Conservation (phyloP, 2,329 filamentous ascomycete species). For the Didymella pomorum region DNA sequence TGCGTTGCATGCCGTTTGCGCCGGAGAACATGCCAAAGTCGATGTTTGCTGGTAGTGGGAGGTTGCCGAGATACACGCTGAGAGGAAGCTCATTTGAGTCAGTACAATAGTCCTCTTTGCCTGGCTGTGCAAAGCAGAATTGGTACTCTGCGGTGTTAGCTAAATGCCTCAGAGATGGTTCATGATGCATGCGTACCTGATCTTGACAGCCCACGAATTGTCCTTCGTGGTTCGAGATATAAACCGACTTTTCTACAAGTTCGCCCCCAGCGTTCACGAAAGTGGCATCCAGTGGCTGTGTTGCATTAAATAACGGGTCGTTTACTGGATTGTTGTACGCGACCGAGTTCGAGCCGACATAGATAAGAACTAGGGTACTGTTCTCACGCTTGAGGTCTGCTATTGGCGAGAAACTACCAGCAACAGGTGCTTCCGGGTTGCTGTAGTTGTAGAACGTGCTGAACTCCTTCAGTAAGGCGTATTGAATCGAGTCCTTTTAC, state of each 20-base stretch:
- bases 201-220: conserved; percentile 10
- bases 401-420: neutral
- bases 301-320: conserved; percentile 17
- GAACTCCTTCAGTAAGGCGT: neutral
- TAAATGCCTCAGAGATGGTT: too few species aligned
- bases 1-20: conserved; percentile 24
- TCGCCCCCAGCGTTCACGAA: conserved; percentile 4
- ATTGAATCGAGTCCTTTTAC: neutral
- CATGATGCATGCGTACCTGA: conserved; percentile 3
- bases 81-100: conserved; percentile 10
- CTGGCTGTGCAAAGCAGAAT: conserved; percentile 8
- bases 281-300: neutral
- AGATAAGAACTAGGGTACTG: conserved; percentile 2
- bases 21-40: conserved; percentile 21
- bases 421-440: conserved; percentile 3
- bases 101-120: conserved; percentile 10
- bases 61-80: conserved; percentile 5
- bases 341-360: conserved; percentile 1
- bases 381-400: conserved; percentile 8
- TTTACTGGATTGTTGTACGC: conserved; percentile 1
- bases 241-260: conserved; percentile 5
- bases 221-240: conserved; percentile 6
- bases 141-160: conserved; percentile 7
- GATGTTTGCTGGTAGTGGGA: conserved; percentile 15
- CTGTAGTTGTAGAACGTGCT: conserved; percentile 9